phyloP scores from a whole-genome alignment of 2,329 filamentous ascomycete species.

The Nemania bipapillata region DNA sequence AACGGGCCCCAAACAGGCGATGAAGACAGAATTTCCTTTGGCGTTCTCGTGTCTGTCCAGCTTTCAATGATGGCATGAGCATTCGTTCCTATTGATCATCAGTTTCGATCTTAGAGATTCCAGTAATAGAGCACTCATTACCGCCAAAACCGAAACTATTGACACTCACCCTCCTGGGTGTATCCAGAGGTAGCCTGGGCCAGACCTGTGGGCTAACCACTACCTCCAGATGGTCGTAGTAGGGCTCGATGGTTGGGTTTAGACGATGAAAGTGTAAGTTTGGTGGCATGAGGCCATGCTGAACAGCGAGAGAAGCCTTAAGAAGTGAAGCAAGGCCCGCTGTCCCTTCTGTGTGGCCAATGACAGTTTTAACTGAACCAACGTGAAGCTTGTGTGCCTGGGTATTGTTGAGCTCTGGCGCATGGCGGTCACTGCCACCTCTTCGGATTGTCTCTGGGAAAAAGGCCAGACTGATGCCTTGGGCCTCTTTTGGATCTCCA shows the following conservation, averaged over 20 bases:
- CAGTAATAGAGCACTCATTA: too few species aligned
- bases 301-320: slow-evolving; percentile 42
- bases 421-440: too few species aligned
- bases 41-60: not conserved
- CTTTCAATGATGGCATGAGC: slow-evolving; percentile 12
- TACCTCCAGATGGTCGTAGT: not conserved
- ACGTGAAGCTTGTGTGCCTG: slow-evolving; percentile 31
- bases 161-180: slow-evolving; percentile 39
- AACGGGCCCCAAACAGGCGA: slow-evolving; percentile 6
- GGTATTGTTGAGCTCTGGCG: not conserved
- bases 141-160: slow-evolving; percentile 36
- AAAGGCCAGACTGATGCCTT: slow-evolving; percentile 36
- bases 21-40: too few species aligned
- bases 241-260: slow-evolving; percentile 10
- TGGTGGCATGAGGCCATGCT: slow-evolving; percentile 24
- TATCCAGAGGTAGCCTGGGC: slow-evolving; percentile 10
- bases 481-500: slow-evolving; percentile 44
- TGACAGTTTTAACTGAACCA: slow-evolving; percentile 32
- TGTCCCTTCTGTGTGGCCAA: slow-evolving; percentile 48
- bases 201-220: too few species aligned
- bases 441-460: slow-evolving; percentile 20
- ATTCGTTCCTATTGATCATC: slow-evolving; percentile 14
- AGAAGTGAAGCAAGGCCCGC: slow-evolving; percentile 47
- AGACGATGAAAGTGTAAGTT: slow-evolving; percentile 27
- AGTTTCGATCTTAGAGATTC: too few species aligned